Conservation (phyloP, 2,329 filamentous ascomycete genomes). For the Botryosphaeria dothidea region DNA sequence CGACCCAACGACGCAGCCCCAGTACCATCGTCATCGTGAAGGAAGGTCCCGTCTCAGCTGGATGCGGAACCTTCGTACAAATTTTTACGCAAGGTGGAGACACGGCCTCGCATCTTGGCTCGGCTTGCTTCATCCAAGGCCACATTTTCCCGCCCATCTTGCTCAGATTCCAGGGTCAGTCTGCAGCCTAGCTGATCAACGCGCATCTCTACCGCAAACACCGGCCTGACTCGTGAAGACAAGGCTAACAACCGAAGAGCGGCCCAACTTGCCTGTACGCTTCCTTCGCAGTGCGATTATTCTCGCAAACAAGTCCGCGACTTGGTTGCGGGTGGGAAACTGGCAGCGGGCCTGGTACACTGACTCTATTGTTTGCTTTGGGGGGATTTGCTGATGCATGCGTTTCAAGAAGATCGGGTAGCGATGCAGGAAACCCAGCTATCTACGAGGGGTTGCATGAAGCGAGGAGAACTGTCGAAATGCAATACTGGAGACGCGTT, state of each 20-base stretch:
- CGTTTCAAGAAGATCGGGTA: constrained; percentile 13
- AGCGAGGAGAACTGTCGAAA: neutral
- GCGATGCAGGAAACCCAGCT: constrained; percentile 10
- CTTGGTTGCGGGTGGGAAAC: neutral
- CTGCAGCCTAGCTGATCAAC: neutral
- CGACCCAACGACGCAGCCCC: neutral
- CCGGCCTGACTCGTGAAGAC: neutral
- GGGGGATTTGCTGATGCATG: neutral
- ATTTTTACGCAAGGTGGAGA: neutral
- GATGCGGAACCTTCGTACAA: neutral
- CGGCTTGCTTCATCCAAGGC: neutral
- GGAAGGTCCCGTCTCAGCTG: neutral
- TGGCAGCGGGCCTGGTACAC: neutral
- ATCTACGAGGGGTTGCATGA: constrained; percentile 1
- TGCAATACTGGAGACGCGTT: neutral
- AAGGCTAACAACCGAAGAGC: neutral
- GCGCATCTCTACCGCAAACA: neutral
- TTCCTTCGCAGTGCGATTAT: neutral
- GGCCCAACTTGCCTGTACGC: neutral
- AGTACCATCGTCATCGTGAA: neutral
- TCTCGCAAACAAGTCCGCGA: neutral
- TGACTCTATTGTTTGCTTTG: neutral
- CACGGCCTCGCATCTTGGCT: neutral
- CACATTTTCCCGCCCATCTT: neutral
- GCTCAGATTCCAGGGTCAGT: neutral